A percentile compares a stretch with the other conserved stretches of the same genome.
Conservation (phyloP, 345 rosid species). For the Pistacia atlantica region DNA sequence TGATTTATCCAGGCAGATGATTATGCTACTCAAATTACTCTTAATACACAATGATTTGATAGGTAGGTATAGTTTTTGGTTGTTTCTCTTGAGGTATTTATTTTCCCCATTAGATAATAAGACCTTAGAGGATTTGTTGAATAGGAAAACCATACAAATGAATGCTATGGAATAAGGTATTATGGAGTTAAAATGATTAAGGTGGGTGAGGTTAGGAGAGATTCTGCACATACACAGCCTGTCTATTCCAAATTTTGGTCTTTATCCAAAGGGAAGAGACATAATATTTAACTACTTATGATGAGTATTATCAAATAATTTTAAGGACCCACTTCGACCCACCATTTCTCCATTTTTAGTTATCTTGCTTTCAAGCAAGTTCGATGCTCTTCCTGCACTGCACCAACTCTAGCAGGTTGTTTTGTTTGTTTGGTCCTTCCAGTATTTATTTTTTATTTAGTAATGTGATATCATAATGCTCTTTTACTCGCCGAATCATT, state of each 20-base stretch:
- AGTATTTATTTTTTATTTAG: slow-evolving; percentile 1
- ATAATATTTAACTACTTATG: slow-evolving; percentile 15
- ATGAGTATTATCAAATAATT: slow-evolving; percentile 16
- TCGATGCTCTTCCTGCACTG: slow-evolving; percentile 19
- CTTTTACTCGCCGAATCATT: slow-evolving; percentile 8
- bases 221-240: slow-evolving; percentile 27
- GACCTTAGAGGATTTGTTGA: background rate
- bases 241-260: slow-evolving; percentile 9
- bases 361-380: slow-evolving; percentile 25
- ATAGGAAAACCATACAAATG: slow-evolving; percentile 10
- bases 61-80: slow-evolving; percentile 27
- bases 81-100: slow-evolving; percentile 15
- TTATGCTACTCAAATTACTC: background rate
- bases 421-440: slow-evolving; percentile 18
- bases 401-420: slow-evolving; percentile 1
- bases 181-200: slow-evolving; percentile 5
- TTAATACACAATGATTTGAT: slow-evolving; percentile 7
- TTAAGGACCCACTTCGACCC: slow-evolving; percentile 21
- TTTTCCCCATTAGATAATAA: background rate
- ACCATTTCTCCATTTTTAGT: slow-evolving; percentile 10
- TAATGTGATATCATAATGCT: background rate
- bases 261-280: slow-evolving; percentile 15
- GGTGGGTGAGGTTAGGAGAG: slow-evolving; percentile 30
- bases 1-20: background rate
- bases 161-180: background rate